Evolutionary conservation across 371 early-diverging fungal species (phyloP).

Genomic region (Syncephalastrum racemosum): DNA sequence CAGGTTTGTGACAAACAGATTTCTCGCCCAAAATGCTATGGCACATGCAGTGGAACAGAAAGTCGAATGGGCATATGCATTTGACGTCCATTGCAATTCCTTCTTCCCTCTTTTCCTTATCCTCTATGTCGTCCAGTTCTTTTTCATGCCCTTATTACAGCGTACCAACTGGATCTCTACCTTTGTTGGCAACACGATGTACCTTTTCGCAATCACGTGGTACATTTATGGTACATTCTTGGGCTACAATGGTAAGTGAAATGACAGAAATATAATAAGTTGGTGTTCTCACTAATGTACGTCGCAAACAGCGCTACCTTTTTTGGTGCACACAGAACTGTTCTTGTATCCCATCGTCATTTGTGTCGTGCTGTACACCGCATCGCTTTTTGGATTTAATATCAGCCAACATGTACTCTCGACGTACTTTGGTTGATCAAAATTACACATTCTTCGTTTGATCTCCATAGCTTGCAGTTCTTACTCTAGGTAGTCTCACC

Average conservation of each 20-base stretch:
- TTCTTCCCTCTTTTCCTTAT: conserved; percentile 84
- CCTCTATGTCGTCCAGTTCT: conserved; percentile 87
- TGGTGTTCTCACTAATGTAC: not conserved
- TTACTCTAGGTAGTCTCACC: too few species aligned
- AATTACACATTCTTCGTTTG: too few species aligned
- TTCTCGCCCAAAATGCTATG: conserved; percentile 70
- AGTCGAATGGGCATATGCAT: conserved; percentile 92
- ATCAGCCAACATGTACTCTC: conserved; percentile 68
- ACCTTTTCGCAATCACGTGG: conserved; percentile 69
- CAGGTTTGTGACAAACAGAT: conserved; percentile 78
- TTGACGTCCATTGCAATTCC: conserved; percentile 93
- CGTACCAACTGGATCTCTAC: conserved; percentile 73
- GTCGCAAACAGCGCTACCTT: conserved; percentile 68
- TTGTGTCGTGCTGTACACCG: conserved; percentile 65
- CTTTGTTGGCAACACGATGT: conserved; percentile 84
- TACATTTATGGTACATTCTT: conserved; percentile 86
- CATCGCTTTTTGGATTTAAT: conserved; percentile 82
- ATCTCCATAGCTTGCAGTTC: too few species aligned
- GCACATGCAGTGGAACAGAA: conserved; percentile 81
- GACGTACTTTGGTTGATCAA: conserved; percentile 61
- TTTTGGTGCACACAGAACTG: conserved; percentile 81
- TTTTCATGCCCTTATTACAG: conserved; percentile 76
- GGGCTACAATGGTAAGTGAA: conserved; percentile 74
- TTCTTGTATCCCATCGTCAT: conserved; percentile 85
- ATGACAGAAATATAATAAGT: not conserved